Evolutionary conservation across 2,329 filamentous ascomycete species (phyloP), one percentile per base, ranked within the genome.

Genomic region (Trichoderma arundinaceum): DNA sequence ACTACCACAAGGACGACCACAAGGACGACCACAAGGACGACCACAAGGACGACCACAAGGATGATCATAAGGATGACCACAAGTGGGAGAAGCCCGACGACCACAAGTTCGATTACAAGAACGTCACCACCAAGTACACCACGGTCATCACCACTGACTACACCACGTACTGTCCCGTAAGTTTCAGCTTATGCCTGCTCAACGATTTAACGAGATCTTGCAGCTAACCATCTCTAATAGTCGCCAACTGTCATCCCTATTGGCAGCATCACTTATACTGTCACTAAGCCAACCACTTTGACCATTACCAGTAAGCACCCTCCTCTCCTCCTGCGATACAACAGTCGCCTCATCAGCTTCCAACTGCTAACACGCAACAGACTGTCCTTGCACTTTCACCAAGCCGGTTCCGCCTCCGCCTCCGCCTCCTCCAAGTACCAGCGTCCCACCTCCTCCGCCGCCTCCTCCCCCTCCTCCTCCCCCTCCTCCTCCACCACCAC

Each of bases 341-440:
- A n/a, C 38, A 19, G 22, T 28, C 22, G 17, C 48, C 41, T 58
- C 15, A 52, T 64, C 17, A 22, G 38, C 8, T 6, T 28, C 32
- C 22, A 28, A 28, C 22, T 15, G n/a, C 74, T 79, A 67, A 79
- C 70, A 54, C 28, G 32, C 28, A 33, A n/a, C 49, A 81, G 80
- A 82, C 76, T 83, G 81, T 70, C 81, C 81, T 62, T 83, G 81
- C 72, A 81, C 79, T 41, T 68, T 82, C 59, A 79, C 76, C 60
- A 72, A 77, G 66, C 15, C 39, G 35, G 17, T 43, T 46, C 35
- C 61, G 38, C 35, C 61, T 17, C 67, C 65, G 39, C 58, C 43
- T 8, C 53, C 57, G 17, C 68, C 68, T 48, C 65, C 64, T 52
- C 62, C 62, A 4, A 9, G 13, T 6, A 43, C 49, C 15, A 53